phyloP scores from a whole-genome alignment of 257 asterid genomes.

The Parsonsia alboflavescens region DNA sequence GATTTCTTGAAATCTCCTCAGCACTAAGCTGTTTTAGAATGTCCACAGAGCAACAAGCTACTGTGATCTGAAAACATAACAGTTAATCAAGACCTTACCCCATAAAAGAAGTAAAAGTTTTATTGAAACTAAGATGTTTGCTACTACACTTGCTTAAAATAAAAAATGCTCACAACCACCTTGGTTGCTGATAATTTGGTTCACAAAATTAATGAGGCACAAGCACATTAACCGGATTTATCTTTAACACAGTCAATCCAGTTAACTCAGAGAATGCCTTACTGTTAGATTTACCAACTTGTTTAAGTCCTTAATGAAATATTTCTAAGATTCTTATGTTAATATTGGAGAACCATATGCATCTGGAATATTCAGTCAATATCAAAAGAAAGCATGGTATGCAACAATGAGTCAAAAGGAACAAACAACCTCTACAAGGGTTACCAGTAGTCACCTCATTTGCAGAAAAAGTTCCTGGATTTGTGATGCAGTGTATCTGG shows the following conservation, averaged over 20 bases:
- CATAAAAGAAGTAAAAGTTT: not conserved
- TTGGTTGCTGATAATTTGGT: not conserved
- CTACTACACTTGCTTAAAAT: not conserved
- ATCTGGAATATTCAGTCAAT: not conserved
- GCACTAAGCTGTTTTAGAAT: slow-evolving; percentile 91
- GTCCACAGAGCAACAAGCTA: slow-evolving; percentile 86
- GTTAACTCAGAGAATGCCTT: not conserved
- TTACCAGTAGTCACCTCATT: slow-evolving; percentile 52
- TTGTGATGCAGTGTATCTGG: slow-evolving; percentile 72
- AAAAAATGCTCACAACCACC: no score
- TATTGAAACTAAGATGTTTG: not conserved
- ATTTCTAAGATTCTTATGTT: not conserved
- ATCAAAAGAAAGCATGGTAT: not conserved
- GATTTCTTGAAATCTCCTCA: slow-evolving; percentile 84
- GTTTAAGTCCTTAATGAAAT: slow-evolving; percentile 3
- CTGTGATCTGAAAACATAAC: slow-evolving; percentile 49
- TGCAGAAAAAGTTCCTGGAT: slow-evolving; percentile 82
- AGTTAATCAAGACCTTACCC: not conserved
- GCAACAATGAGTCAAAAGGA: not conserved
- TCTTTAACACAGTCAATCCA: not conserved
- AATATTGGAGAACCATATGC: not conserved
- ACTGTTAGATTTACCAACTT: not conserved
- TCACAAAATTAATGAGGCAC: not conserved
- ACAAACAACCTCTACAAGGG: slow-evolving; percentile 16
- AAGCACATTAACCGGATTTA: not conserved